Percentiles rank a stretch among this genome's conserved stretches.
These are phyloP conservation scores for Nothophytophthora sp. DNA, from an alignment of 352 stramenopile species.

Conservation along the genomic window DNA sequence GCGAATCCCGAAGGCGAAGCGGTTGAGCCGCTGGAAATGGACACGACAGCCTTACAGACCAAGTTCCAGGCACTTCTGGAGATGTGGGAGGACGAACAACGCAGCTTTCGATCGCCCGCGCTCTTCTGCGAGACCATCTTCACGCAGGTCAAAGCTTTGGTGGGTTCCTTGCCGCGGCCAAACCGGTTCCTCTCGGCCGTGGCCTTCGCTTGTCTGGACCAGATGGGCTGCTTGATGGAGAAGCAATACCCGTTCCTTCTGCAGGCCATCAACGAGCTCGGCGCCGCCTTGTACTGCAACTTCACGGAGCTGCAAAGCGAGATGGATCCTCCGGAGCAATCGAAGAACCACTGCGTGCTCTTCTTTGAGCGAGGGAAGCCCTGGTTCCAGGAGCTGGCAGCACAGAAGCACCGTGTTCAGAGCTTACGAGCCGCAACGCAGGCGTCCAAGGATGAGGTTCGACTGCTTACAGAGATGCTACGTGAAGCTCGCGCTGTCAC, in stretches of 20 bases:
- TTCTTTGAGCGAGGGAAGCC: conserved; percentile 49
- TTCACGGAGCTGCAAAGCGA: conserved; percentile 26
- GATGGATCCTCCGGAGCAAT: neutral
- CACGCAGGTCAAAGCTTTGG: conserved; percentile 57
- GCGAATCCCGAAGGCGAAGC: conserved; percentile 10
- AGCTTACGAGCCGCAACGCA: conserved; percentile 16
- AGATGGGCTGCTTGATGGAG: conserved; percentile 42
- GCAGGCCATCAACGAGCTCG: conserved; percentile 38
- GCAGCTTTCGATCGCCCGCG: conserved; percentile 49
- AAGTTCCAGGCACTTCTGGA: conserved; percentile 56
- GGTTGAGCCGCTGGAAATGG: conserved; percentile 7
- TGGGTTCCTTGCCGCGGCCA: conserved; percentile 47
- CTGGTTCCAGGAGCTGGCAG: conserved; percentile 44
- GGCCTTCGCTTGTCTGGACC: conserved; percentile 47
- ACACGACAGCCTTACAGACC: conserved; percentile 28
- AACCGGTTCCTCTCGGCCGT: conserved; percentile 59
- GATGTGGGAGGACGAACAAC: conserved; percentile 49
- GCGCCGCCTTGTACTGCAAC: conserved; percentile 43
- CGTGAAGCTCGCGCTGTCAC: conserved; percentile 27
- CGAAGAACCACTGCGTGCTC: conserved; percentile 29
- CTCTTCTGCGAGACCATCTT: conserved; percentile 68
- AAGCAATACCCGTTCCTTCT: conserved; percentile 54
- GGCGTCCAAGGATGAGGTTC: conserved; percentile 36
- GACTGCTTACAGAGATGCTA: conserved; percentile 39
- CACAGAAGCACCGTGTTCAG: conserved; percentile 24